Evolutionary conservation across 169 alveolate species (phyloP).

Genomic region (Plasmodium vivax): DNA sequence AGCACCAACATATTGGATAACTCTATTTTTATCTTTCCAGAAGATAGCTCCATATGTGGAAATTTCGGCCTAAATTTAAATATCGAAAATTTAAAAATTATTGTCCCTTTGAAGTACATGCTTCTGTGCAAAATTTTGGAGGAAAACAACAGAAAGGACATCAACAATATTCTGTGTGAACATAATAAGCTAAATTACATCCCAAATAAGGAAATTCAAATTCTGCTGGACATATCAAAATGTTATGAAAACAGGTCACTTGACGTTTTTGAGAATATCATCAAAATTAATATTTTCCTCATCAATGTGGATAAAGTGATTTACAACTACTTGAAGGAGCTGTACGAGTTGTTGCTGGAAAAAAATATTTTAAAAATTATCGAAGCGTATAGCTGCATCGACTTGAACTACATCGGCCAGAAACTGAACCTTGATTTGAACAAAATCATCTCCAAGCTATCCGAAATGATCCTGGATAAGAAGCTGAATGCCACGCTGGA

Average conservation of each 20-base stretch:
- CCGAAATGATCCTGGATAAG: slow-evolving; percentile 96
- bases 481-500: slow-evolving; percentile 96
- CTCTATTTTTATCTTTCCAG: slow-evolving; percentile 48
- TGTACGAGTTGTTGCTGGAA: slow-evolving; percentile 91
- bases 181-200: slow-evolving; percentile 88
- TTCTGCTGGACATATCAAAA: slow-evolving; percentile 89
- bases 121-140: slow-evolving; percentile 93
- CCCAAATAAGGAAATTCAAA: slow-evolving; percentile 90
- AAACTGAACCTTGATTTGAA: slow-evolving; percentile 86
- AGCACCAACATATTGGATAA: not conserved
- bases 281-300: slow-evolving; percentile 84
- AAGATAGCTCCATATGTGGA: slow-evolving; percentile 41
- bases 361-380: slow-evolving; percentile 90
- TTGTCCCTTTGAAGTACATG: slow-evolving; percentile 91
- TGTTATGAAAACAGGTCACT: slow-evolving; percentile 91
- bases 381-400: slow-evolving; percentile 93
- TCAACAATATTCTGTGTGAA: slow-evolving; percentile 83
- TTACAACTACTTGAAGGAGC: slow-evolving; percentile 87
- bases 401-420: slow-evolving; percentile 89
- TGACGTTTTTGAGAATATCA: slow-evolving; percentile 89
- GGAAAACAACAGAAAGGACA: slow-evolving; percentile 86
- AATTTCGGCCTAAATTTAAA: slow-evolving; percentile 79
- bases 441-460: slow-evolving; percentile 89
- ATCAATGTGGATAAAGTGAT: slow-evolving; percentile 89
- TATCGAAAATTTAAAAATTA: slow-evolving; percentile 86